These are phyloP conservation scores for Backusella australiensis DNA, from an alignment of 192 early-diverging fungal genomes.

Conservation along the genomic window DNA sequence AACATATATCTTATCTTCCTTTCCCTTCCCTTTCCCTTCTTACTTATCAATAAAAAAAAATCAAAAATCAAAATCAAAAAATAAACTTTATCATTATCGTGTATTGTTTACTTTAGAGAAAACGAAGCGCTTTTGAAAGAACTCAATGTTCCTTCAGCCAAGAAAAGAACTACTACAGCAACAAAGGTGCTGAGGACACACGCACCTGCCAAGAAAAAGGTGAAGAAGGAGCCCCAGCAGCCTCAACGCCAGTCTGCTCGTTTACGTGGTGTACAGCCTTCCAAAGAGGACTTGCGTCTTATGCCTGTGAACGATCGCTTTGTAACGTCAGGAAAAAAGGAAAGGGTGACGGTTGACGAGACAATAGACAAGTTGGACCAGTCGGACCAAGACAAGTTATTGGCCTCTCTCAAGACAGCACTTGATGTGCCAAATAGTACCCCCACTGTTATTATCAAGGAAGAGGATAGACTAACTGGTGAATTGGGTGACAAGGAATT, in stretches of 20 bases:
- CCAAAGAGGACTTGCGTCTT: not conserved
- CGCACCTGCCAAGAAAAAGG: slow-evolving; percentile 16
- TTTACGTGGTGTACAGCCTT: slow-evolving; percentile 5
- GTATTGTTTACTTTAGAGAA: not conserved
- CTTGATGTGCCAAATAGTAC: slow-evolving; percentile 4
- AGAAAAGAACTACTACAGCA: not conserved
- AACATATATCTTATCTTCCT: not conserved
- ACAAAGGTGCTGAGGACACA: not conserved
- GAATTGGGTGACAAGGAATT: slow-evolving; percentile 13
- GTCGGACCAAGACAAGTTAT: slow-evolving; percentile 10
- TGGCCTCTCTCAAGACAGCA: slow-evolving; percentile 6
- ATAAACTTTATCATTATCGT: not conserved
- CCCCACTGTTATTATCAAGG: not conserved
- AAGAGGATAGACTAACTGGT: not conserved
- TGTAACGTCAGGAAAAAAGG: not conserved
- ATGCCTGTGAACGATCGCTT: not conserved
- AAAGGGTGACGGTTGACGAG: not conserved
- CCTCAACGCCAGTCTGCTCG: slow-evolving; percentile 20
- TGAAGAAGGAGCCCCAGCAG: slow-evolving; percentile 1
- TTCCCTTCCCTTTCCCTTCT: not conserved
- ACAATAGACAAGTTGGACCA: slow-evolving; percentile 8
- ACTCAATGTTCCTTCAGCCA: slow-evolving; percentile 18
- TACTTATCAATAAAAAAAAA: not conserved
- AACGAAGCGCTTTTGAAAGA: slow-evolving; percentile 24
- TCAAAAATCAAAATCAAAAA: too few species aligned